These are phyloP conservation scores for Angomonas ambiguus DNA, from an alignment of 208 protist genomes.

Conservation along the genomic window DNA sequence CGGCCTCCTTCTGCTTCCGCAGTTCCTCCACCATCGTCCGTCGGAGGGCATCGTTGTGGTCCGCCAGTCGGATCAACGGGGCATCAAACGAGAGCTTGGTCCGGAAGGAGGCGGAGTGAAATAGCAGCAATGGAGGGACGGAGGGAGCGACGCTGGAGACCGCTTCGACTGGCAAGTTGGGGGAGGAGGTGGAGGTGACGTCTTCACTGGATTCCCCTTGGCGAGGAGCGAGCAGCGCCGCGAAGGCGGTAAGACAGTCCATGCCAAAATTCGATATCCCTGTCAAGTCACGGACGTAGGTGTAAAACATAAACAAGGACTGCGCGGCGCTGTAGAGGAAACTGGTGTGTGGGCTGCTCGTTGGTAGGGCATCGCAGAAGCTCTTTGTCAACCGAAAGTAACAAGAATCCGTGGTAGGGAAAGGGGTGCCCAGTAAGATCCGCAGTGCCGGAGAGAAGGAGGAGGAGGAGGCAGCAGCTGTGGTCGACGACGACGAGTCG, in stretches of 20 bases:
- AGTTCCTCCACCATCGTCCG: background rate
- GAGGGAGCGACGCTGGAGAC: background rate
- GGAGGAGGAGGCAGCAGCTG: background rate
- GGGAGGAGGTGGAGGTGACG: background rate
- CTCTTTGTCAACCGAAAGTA: constrained; percentile 69
- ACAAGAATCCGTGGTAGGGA: constrained; percentile 61
- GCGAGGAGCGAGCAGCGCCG: background rate
- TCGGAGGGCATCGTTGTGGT: constrained; percentile 1
- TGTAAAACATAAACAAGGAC: constrained; percentile 45
- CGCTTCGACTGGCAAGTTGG: no score
- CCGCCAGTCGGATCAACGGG: constrained; percentile 32
- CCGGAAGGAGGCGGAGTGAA: constrained; percentile 57
- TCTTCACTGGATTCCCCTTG: background rate
- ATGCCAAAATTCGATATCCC: constrained; percentile 67
- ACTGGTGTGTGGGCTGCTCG: constrained; percentile 46
- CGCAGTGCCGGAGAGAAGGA: background rate
- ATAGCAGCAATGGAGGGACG: constrained; percentile 22
- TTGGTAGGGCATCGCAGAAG: constrained; percentile 41
- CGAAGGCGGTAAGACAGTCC: constrained; percentile 17
- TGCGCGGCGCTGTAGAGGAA: constrained; percentile 52
- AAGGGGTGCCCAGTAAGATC: constrained; percentile 30
- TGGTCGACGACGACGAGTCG: background rate
- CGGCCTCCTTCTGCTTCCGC: background rate
- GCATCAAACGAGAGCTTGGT: constrained; percentile 61
- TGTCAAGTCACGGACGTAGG: constrained; percentile 59